A percentile compares a stretch with the other conserved stretches of the same genome.
These are phyloP conservation scores for Chondrus crispus DNA, from an alignment of 23 red algal genomes.

Conservation along the genomic window DNA sequence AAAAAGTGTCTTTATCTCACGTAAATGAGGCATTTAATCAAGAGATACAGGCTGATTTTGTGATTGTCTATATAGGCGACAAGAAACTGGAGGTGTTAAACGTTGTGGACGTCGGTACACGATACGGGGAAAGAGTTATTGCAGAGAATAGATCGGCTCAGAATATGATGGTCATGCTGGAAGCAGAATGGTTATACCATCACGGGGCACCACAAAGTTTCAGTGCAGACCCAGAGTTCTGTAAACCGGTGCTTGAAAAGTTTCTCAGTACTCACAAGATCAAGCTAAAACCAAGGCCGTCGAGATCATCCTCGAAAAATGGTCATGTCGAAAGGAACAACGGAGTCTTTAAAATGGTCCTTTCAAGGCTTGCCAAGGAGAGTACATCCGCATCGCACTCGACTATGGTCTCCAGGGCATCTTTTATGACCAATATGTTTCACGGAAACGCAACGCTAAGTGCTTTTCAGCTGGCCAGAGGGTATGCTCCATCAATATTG, in stretches of 20 bases:
- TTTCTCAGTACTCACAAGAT: slow-evolving; percentile 1
- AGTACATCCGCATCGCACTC: not conserved
- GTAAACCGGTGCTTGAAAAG: not conserved
- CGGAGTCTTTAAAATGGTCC: not conserved
- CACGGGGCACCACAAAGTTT: slow-evolving; percentile 6
- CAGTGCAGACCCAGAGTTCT: not conserved
- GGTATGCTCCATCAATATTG: slow-evolving; percentile 4
- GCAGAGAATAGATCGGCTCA: not conserved
- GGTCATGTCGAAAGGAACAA: slow-evolving; percentile 9
- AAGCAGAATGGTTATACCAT: not conserved
- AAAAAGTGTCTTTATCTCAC: slow-evolving; percentile 10
- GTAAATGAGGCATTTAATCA: slow-evolving; percentile 36
- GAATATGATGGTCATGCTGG: slow-evolving; percentile 5
- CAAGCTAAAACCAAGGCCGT: not conserved
- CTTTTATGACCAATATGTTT: not conserved
- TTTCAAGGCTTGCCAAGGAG: not conserved
- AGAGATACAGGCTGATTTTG: slow-evolving; percentile 14
- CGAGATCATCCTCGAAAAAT: not conserved
- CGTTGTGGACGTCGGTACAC: not conserved
- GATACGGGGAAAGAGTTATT: not conserved
- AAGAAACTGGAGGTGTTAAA: slow-evolving; percentile 10
- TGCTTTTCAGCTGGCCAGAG: not conserved
- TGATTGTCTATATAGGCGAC: not conserved
- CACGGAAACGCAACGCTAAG: not conserved
- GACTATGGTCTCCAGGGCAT: not conserved